Base-by-base conservation (phyloP, 495 filamentous ascomycete genomes). In the Penicillium ucsense region DNA sequence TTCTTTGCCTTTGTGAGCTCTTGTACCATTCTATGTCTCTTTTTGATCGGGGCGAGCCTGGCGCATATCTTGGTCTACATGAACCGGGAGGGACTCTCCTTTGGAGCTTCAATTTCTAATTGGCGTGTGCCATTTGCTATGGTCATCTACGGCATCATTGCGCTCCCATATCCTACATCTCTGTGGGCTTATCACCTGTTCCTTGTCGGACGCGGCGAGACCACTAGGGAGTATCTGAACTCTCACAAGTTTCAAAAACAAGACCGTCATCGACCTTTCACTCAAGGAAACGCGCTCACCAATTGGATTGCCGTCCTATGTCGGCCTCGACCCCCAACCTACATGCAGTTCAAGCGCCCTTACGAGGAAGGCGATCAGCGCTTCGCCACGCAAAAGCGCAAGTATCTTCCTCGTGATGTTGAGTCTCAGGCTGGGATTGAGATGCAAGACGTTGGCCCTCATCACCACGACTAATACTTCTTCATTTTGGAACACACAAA, bases 201-300 rank as follows among this genome's bases (percentile, higher is more conserved):
- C 67, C 72, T 98, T 35, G 86, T 89, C 65, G 86, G 79, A 32
- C 77, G 89, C 35, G 92, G 90, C 11, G 91, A 96, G 68, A 97
- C 94, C 6, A 98, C 92, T 2, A 77, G 94, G 50, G 92, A 98
- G 64, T 96, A 94, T 60, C 79, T 98, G 40, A 94, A 92, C 65
- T 89, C 85, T 8, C 88, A 94, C 61, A 97, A 97, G 59, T 95
- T 97, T 64, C 66, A 82, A 45, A 91, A 89, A 68, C 80, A 84
- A 52, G 92, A 97, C 60, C 81, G 92, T 27, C 94, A 95, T 63
- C 77, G 89, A 33, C 89, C 92, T 5, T 98, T 94, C 47, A 86
- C 82, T 0, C 91, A 95, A 59, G 83, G 79, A 27, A 87, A 70
- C 55, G 71, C 82, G 49, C 67, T 84, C 65, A 82, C 71, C 48